Conservation (phyloP, 257 asterid genomes). For the Gentiana macrophylla region DNA sequence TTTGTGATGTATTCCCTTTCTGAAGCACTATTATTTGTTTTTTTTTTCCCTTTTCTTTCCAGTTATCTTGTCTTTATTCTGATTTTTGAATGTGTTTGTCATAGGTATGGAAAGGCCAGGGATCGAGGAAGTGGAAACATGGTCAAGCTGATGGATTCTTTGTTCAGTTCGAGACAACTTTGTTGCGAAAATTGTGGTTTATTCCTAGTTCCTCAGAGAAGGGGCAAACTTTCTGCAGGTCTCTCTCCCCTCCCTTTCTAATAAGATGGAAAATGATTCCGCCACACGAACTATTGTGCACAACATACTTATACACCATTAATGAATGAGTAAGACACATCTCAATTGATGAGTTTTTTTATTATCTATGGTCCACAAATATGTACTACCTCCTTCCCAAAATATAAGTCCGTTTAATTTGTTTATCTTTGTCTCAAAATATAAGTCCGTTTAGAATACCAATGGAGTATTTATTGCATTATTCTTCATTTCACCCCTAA, state of each 20-base stretch:
- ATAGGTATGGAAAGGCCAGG: constrained; percentile 99
- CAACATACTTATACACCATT: background rate
- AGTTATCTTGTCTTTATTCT: background rate
- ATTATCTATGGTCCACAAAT: too few relatives aligned
- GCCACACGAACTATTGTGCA: background rate
- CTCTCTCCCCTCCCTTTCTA: constrained; percentile 18
- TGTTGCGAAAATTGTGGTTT: constrained; percentile 70
- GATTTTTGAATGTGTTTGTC: constrained; percentile 6
- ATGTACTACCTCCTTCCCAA: too few relatives aligned
- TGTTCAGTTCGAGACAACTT: constrained; percentile 79
- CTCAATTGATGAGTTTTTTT: background rate
- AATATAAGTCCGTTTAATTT: too few relatives aligned
- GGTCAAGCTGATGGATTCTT: constrained; percentile 92
- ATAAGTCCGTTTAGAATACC: too few relatives aligned
- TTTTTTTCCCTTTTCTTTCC: background rate
- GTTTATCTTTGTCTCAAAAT: too few relatives aligned
- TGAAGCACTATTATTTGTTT: background rate
- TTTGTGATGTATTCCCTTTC: too few relatives aligned
- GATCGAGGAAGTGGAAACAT: constrained; percentile 99
- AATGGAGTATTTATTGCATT: too few relatives aligned
- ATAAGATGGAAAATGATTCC: background rate
- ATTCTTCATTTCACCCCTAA: too few relatives aligned
- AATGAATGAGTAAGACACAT: background rate
- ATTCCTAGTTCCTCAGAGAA: constrained; percentile 75
- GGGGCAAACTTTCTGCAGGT: constrained; percentile 93